Evolutionary conservation across 306 rosid genomes (phyloP).

Genomic region (Casuarina equisetifolia): DNA sequence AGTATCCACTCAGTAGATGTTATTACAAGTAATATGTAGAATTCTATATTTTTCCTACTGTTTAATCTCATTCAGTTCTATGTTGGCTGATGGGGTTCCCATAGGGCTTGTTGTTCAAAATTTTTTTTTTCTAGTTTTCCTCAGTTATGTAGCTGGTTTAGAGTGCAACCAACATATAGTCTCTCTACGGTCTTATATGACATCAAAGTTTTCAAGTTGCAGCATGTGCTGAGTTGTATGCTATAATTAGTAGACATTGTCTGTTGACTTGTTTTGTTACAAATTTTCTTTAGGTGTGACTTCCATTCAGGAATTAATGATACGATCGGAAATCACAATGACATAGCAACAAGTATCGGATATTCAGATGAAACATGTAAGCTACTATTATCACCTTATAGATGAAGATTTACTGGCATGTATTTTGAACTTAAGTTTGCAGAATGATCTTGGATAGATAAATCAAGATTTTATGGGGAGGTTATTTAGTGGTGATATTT

Average conservation of each 20-base stretch:
- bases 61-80: background rate
- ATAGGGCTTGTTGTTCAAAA: background rate
- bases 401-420: slow-evolving; percentile 32
- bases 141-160: background rate
- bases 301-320: slow-evolving; percentile 63
- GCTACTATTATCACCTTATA: slow-evolving; percentile 15
- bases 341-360: slow-evolving; percentile 62
- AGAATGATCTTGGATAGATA: no score
- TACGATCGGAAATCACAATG: slow-evolving; percentile 66
- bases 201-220: background rate
- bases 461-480: background rate
- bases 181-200: background rate
- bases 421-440: slow-evolving; percentile 19
- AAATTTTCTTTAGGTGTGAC: slow-evolving; percentile 54
- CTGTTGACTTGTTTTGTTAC: slow-evolving; percentile 24
- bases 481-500: background rate
- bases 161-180: background rate
- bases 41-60: background rate
- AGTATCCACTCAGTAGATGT: no score
- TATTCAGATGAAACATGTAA: slow-evolving; percentile 76
- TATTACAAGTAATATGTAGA: background rate
- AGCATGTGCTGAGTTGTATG: slow-evolving; percentile 2
- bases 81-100: background rate
- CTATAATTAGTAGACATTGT: background rate
- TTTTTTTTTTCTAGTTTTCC: background rate